Evolutionary conservation across 2,329 filamentous ascomycete species (phyloP).

Genomic region (Hortaea sp.): DNA sequence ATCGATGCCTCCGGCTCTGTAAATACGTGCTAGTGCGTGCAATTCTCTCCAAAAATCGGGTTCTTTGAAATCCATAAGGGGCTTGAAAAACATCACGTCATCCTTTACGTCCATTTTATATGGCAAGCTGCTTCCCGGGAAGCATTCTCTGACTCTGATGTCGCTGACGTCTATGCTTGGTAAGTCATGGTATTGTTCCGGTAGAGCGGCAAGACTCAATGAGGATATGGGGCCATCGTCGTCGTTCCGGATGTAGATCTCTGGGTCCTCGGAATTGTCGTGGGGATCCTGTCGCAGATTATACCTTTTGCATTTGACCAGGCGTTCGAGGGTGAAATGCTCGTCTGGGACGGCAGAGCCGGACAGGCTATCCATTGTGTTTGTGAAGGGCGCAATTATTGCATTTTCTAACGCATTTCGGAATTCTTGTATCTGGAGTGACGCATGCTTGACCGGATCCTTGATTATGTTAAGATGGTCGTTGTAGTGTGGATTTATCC

Average conservation of each 20-base stretch:
- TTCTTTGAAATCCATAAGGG: neutral
- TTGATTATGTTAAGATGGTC: no score
- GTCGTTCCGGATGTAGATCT: neutral
- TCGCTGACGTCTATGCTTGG: neutral
- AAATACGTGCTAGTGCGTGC: neutral
- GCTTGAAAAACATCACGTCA: neutral
- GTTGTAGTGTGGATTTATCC: no score
- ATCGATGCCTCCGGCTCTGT: neutral
- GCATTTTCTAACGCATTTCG: neutral
- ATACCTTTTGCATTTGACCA: neutral
- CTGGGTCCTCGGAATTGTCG: neutral
- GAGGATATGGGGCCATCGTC: neutral
- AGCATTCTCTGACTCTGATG: neutral
- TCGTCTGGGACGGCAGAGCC: neutral
- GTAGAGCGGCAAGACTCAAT: neutral
- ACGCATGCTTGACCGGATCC: no score
- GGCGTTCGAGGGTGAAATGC: neutral
- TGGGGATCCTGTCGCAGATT: neutral
- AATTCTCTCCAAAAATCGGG: neutral
- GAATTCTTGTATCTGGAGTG: no score
- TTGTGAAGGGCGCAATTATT: neutral
- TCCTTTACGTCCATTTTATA: neutral
- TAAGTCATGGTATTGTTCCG: neutral
- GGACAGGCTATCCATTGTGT: neutral
- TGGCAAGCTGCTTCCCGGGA: neutral